A percentile compares a stretch with the other conserved stretches of the same genome.
Evolutionary conservation across 768 basidiomycete species (phyloP).

Genomic region (Pholiota conissans): DNA sequence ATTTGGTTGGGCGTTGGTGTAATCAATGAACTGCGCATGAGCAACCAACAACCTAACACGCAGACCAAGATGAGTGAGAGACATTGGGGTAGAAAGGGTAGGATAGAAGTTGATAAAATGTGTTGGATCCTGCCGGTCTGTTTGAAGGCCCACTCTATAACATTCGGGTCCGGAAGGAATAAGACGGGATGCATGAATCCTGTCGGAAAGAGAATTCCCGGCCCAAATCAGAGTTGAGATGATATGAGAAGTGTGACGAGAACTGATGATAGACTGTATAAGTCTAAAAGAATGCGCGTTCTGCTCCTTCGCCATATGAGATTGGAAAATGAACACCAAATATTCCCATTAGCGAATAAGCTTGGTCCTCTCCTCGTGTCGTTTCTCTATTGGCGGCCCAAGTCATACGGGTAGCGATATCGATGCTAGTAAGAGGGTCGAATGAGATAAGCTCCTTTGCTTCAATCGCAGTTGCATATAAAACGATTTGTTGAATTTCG

Average conservation of each 20-base stretch:
- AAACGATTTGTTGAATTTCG: too few species aligned
- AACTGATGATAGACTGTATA: background rate
- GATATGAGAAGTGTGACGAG: background rate
- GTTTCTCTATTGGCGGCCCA: constrained; percentile 3
- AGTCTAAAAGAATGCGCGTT: background rate
- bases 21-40: background rate
- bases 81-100: background rate
- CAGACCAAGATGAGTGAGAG: background rate
- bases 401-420: background rate
- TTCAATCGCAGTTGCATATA: background rate
- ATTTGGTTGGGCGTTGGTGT: background rate
- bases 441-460: background rate
- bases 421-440: background rate
- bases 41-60: background rate
- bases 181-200: background rate
- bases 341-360: constrained; percentile 5
- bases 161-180: background rate
- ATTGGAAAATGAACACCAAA: background rate
- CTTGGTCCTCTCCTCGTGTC: constrained; percentile 5
- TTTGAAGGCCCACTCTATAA: background rate
- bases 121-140: too few species aligned
- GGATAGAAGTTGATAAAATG: background rate
- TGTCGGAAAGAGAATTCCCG: background rate
- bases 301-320: constrained; percentile 1
- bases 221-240: background rate